phyloP scores from a whole-genome alignment of 768 basidiomycete genomes.

The Xerocomus spinulosus region DNA sequence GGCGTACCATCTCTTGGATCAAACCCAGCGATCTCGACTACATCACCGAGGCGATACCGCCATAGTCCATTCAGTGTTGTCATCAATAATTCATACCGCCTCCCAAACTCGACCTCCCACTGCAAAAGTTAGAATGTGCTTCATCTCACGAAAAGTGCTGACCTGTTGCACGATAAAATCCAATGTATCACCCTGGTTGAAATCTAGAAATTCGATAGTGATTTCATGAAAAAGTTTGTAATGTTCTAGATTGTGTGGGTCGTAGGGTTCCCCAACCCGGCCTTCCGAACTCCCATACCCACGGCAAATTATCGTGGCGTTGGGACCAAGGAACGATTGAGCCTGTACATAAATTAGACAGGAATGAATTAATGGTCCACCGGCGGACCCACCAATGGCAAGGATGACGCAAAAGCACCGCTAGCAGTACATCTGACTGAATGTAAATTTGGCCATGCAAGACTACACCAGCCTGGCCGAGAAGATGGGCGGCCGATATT shows the following conservation, averaged over 20 bases:
- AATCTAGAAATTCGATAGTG: slow-evolving; percentile 9
- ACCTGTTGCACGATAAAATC: not conserved
- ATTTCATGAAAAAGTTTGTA: not conserved
- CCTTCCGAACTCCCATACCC: slow-evolving; percentile 7
- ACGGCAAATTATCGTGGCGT: not conserved
- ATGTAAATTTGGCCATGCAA: slow-evolving; percentile 9
- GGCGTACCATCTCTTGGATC: slow-evolving; percentile 16
- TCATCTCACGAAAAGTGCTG: not conserved
- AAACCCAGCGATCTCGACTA: slow-evolving; percentile 20
- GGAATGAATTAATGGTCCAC: not conserved
- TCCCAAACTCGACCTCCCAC: slow-evolving; percentile 16
- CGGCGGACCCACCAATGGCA: slow-evolving; percentile 8
- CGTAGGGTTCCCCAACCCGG: slow-evolving; percentile 5
- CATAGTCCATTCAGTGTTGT: slow-evolving; percentile 19
- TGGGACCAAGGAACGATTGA: slow-evolving; percentile 13
- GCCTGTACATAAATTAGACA: slow-evolving; percentile 1
- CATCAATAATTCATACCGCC: slow-evolving; percentile 16
- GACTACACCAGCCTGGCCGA: slow-evolving; percentile 12
- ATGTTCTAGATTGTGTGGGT: slow-evolving; percentile 3
- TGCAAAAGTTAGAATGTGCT: not conserved
- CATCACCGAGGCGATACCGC: slow-evolving; percentile 20
- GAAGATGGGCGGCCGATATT: slow-evolving; percentile 11
- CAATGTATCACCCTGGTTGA: not conserved
- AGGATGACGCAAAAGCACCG: slow-evolving; percentile 10
- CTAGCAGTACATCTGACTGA: slow-evolving; percentile 8